A percentile compares a stretch with the other conserved stretches of the same genome.
Evolutionary conservation across 345 rosid species (phyloP).

Genomic region (Kandelia obovata): DNA sequence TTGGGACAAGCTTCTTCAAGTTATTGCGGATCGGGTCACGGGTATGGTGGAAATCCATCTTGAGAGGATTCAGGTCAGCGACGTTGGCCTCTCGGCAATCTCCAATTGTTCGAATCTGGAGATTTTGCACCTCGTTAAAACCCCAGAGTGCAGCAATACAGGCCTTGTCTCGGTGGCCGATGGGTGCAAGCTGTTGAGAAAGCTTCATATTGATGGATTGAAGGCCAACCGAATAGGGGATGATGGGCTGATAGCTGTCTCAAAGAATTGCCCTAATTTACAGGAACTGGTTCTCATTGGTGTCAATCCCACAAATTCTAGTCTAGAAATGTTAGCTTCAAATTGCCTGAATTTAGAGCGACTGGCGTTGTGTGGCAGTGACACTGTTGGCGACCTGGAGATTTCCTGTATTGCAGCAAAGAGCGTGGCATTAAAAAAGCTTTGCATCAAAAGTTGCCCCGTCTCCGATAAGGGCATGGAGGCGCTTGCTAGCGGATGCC

Average conservation of each 20-base stretch:
- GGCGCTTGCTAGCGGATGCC: constrained; percentile 68
- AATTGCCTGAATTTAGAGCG: constrained; percentile 68
- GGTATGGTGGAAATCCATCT: constrained; percentile 61
- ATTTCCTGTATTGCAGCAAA: constrained; percentile 61
- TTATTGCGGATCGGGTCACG: constrained; percentile 36
- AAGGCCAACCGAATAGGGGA: constrained; percentile 67
- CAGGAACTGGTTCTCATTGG: constrained; percentile 74
- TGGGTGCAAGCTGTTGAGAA: constrained; percentile 56
- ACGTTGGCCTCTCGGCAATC: constrained; percentile 47
- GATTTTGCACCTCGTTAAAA: constrained; percentile 68
- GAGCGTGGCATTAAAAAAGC: constrained; percentile 68
- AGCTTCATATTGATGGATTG: constrained; percentile 82
- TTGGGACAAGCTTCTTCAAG: constrained; percentile 65
- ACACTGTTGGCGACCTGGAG: constrained; percentile 65
- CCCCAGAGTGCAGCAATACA: constrained; percentile 58
- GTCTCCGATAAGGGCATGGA: constrained; percentile 64
- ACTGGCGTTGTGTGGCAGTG: constrained; percentile 70
- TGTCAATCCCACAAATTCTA: constrained; percentile 56
- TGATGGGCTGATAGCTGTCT: constrained; percentile 54
- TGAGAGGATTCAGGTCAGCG: constrained; percentile 68
- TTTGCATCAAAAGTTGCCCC: constrained; percentile 68
- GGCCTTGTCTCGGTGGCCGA: constrained; percentile 51
- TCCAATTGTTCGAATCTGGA: constrained; percentile 60
- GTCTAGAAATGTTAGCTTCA: constrained; percentile 52
- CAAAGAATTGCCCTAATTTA: constrained; percentile 55